Evolutionary conservation across 495 filamentous ascomycete genomes (phyloP).

Genomic region (Sabuloglossum arenarium): DNA sequence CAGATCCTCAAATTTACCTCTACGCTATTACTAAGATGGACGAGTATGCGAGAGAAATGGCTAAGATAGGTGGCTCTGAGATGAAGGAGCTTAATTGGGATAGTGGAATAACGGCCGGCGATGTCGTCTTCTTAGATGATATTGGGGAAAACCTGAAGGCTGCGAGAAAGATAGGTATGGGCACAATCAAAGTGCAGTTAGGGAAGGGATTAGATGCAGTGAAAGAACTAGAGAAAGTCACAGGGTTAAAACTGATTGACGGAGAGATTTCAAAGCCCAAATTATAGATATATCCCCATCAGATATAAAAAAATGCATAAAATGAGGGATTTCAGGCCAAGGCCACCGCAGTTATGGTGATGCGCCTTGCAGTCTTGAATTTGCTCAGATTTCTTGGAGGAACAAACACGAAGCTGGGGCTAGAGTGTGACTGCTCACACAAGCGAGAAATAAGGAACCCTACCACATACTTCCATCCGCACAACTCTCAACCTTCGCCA

Average conservation of each 20-base stretch:
- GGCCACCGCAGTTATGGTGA: no score
- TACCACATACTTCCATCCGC: background rate
- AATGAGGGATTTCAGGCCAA: background rate
- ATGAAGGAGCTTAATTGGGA: background rate
- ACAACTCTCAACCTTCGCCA: background rate
- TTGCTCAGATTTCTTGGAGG: no score
- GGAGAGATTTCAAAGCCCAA: slow-evolving; percentile 9
- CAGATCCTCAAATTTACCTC: slow-evolving; percentile 61
- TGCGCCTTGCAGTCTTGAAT: no score
- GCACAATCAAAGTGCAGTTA: slow-evolving; percentile 64
- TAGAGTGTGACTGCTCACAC: background rate
- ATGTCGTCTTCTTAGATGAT: slow-evolving; percentile 84
- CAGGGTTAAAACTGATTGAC: slow-evolving; percentile 33
- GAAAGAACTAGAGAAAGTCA: slow-evolving; percentile 38
- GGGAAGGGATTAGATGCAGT: slow-evolving; percentile 63
- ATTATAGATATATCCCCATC: background rate
- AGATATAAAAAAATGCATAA: background rate
- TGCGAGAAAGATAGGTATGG: slow-evolving; percentile 53
- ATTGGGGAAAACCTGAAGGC: slow-evolving; percentile 85
- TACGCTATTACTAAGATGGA: slow-evolving; percentile 44
- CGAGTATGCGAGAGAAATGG: slow-evolving; percentile 31
- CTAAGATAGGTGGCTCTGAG: slow-evolving; percentile 15
- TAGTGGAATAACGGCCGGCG: slow-evolving; percentile 33
- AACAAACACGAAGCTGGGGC: no score
- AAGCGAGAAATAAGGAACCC: background rate